Conservation (phyloP, 352 stramenopile genomes). For the Globisporangium irregulare region DNA sequence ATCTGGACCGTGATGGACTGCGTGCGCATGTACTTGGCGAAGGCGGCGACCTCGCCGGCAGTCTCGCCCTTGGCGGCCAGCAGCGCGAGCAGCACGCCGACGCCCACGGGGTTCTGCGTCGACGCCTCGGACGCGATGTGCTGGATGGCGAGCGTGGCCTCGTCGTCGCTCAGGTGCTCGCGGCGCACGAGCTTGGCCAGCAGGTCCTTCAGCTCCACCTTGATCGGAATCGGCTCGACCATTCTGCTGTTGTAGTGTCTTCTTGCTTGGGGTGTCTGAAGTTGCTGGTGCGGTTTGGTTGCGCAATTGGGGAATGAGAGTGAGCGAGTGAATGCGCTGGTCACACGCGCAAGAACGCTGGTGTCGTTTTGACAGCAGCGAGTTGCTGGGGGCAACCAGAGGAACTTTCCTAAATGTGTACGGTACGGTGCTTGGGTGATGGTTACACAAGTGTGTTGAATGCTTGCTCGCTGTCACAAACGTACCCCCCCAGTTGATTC, state of each 20-base stretch:
- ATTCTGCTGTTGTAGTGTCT: neutral
- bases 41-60: slow-evolving; percentile 92
- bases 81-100: slow-evolving; percentile 93
- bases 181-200: slow-evolving; percentile 68
- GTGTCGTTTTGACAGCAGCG: neutral
- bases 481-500: neutral
- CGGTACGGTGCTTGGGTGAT: neutral
- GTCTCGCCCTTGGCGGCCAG: slow-evolving; percentile 95
- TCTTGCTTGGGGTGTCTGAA: neutral
- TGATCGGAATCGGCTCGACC: slow-evolving; percentile 22
- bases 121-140: slow-evolving; percentile 70
- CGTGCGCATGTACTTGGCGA: slow-evolving; percentile 95
- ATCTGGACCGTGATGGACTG: slow-evolving; percentile 85
- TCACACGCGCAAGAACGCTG: neutral
- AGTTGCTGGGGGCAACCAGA: neutral
- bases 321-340: neutral
- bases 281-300: neutral
- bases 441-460: neutral
- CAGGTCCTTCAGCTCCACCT: slow-evolving; percentile 60
- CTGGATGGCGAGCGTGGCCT: slow-evolving; percentile 68
- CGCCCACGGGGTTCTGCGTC: slow-evolving; percentile 52
- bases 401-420: slow-evolving; percentile 2
- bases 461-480: too few relatives aligned
- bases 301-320: neutral
- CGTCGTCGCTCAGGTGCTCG: slow-evolving; percentile 67